phyloP scores from a whole-genome alignment of 768 basidiomycete genomes.

The Trametes cinnabarina region DNA sequence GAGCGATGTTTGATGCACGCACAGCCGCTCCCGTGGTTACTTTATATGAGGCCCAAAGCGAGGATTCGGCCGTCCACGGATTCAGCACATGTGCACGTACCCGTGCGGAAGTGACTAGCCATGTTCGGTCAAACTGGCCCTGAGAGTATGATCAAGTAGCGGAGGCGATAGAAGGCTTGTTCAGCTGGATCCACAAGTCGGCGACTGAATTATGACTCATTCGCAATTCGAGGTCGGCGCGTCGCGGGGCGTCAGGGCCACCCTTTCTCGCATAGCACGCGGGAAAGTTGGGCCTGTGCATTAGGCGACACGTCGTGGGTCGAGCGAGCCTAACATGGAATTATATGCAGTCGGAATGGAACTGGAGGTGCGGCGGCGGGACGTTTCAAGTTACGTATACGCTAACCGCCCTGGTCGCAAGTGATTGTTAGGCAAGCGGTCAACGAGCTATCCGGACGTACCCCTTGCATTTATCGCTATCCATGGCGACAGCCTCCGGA shows the following conservation, averaged over 20 bases:
- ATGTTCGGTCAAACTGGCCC: not conserved
- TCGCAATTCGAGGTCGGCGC: not conserved
- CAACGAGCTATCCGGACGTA: not conserved
- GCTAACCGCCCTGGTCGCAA: not conserved
- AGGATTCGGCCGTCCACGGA: too few species aligned
- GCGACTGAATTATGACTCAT: not conserved
- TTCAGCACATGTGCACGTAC: not conserved
- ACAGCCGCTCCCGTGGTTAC: not conserved
- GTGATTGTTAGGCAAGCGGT: not conserved
- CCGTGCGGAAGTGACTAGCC: not conserved
- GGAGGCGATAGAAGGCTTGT: not conserved
- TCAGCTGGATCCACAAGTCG: slow-evolving; percentile 6
- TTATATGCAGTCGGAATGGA: not conserved
- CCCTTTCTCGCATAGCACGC: not conserved
- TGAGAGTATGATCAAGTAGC: not conserved
- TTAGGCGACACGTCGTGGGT: not conserved
- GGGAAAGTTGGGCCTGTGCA: not conserved
- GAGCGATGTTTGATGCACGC: not conserved
- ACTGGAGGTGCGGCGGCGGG: not conserved
- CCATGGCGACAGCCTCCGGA: not conserved
- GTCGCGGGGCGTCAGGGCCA: not conserved
- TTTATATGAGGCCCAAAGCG: not conserved
- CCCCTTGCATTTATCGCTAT: not conserved
- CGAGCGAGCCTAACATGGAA: not conserved
- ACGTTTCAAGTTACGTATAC: slow-evolving; percentile 8